Percentiles rank a stretch among this genome's conserved stretches.
These are phyloP conservation scores for Fusarium goolgardi DNA, from an alignment of 2,329 filamentous ascomycete genomes.

Conservation along the genomic window DNA sequence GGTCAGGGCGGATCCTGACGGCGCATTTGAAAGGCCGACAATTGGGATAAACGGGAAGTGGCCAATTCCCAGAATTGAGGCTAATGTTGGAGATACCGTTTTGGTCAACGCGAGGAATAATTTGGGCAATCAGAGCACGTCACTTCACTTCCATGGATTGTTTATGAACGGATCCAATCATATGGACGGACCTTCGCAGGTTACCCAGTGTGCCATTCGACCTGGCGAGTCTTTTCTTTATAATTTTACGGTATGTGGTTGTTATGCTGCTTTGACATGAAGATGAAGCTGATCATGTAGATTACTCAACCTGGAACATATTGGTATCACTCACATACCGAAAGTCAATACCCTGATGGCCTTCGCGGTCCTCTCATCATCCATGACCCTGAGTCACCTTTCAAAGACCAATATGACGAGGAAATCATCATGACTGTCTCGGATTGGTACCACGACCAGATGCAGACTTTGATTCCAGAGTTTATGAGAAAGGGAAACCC, in stretches of 20 bases:
- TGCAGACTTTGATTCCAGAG: slow-evolving; percentile 57
- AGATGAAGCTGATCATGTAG: slow-evolving; percentile 48
- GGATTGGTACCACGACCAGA: slow-evolving; percentile 76
- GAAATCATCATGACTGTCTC: slow-evolving; percentile 75
- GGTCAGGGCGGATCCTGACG: slow-evolving; percentile 79
- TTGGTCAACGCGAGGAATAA: slow-evolving; percentile 69
- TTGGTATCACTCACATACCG: slow-evolving; percentile 80
- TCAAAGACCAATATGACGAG: slow-evolving; percentile 67
- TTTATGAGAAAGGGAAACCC: slow-evolving; percentile 68
- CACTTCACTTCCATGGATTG: slow-evolving; percentile 77
- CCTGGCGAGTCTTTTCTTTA: slow-evolving; percentile 75
- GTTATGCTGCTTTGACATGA: accelerated
- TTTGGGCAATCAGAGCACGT: slow-evolving; percentile 71
- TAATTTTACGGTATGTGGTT: slow-evolving; percentile 68
- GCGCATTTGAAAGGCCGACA: slow-evolving; percentile 69
- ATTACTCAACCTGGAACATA: slow-evolving; percentile 76
- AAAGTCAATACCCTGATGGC: slow-evolving; percentile 77
- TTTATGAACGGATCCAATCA: slow-evolving; percentile 74
- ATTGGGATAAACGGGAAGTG: slow-evolving; percentile 83
- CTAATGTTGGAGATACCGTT: slow-evolving; percentile 70
- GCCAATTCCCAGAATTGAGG: slow-evolving; percentile 76
- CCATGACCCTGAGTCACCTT: slow-evolving; percentile 70
- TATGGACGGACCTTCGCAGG: slow-evolving; percentile 76
- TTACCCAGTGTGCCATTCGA: slow-evolving; percentile 75
- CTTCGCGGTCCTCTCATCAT: slow-evolving; percentile 73